Percentiles rank a stretch among this genome's conserved stretches.
Evolutionary conservation across 148 eudicot genomes (phyloP).

Genomic region (Persicaria tinctoria): DNA sequence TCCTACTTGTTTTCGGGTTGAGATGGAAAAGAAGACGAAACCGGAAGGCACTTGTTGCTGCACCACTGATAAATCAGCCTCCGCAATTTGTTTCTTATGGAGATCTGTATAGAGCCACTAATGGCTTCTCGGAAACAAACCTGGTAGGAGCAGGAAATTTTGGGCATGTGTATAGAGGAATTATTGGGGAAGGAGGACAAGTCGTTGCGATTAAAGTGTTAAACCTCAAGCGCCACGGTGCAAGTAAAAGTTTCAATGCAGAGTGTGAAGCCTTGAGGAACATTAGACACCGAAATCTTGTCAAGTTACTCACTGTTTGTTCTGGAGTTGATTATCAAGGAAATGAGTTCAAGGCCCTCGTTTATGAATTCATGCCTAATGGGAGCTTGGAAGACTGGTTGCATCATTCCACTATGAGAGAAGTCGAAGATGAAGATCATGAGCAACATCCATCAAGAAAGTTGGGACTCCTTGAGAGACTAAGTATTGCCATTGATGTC

Average conservation of each 20-base stretch:
- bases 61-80: background rate
- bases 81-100: slow-evolving; percentile 15
- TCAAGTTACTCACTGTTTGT: slow-evolving; percentile 1
- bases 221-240: background rate
- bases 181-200: background rate
- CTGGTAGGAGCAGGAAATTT: slow-evolving; percentile 8
- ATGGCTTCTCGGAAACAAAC: slow-evolving; percentile 11
- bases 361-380: slow-evolving; percentile 12
- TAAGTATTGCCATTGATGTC: slow-evolving; percentile 19
- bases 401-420: too few relatives aligned
- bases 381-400: background rate
- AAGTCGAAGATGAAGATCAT: background rate
- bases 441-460: background rate
- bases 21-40: slow-evolving; percentile 1
- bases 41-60: background rate
- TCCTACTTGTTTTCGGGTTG: background rate
- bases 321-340: slow-evolving; percentile 11
- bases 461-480: slow-evolving; percentile 3
- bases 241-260: background rate
- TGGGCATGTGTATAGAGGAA: slow-evolving; percentile 11
- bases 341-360: slow-evolving; percentile 14
- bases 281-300: slow-evolving; percentile 13
- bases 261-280: slow-evolving; percentile 13
- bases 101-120: slow-evolving; percentile 18
- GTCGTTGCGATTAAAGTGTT: slow-evolving; percentile 9